phyloP scores from a whole-genome alignment of 2,329 filamentous ascomycete species.

The Colletotrichum caudatum region DNA sequence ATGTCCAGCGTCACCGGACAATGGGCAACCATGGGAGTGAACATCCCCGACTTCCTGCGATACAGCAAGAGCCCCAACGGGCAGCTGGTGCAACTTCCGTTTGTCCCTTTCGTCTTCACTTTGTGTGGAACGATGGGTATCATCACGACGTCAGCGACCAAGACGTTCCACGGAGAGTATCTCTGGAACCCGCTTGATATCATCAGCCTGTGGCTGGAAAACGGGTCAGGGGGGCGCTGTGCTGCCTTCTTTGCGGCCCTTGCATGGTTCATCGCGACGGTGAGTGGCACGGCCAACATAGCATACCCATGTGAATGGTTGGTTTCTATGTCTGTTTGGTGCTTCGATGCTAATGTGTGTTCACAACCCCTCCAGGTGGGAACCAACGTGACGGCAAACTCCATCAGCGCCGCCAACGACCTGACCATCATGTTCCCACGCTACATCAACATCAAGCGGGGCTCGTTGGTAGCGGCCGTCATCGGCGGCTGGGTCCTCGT shows the following conservation, averaged over 20 bases:
- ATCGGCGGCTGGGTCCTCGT: constrained; percentile 69
- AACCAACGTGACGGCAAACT: constrained; percentile 69
- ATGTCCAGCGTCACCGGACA: constrained; percentile 38
- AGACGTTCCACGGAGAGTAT: constrained; percentile 55
- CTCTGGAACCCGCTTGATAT: constrained; percentile 65
- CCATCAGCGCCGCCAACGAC: constrained; percentile 66
- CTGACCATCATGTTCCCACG: constrained; percentile 64
- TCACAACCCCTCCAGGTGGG: constrained; percentile 50
- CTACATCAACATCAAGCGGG: constrained; percentile 68
- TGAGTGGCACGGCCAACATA: background rate
- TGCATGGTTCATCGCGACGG: constrained; percentile 65
- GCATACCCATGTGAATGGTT: no score
- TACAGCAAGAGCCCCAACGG: constrained; percentile 47
- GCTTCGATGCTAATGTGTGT: background rate
- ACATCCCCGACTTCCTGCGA: constrained; percentile 62
- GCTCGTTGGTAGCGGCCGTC: constrained; percentile 66
- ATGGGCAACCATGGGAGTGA: constrained; percentile 51
- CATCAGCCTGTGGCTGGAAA: constrained; percentile 55
- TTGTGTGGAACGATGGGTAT: constrained; percentile 63
- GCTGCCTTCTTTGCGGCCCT: constrained; percentile 63
- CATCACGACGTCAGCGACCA: constrained; percentile 64
- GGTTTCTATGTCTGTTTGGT: background rate
- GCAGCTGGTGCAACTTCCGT: constrained; percentile 47
- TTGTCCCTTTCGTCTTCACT: constrained; percentile 61
- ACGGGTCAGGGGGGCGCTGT: constrained; percentile 56